Evolutionary conservation across 202 grass and related monocot genomes (phyloP).

Genomic region (Carex sylvatica): DNA sequence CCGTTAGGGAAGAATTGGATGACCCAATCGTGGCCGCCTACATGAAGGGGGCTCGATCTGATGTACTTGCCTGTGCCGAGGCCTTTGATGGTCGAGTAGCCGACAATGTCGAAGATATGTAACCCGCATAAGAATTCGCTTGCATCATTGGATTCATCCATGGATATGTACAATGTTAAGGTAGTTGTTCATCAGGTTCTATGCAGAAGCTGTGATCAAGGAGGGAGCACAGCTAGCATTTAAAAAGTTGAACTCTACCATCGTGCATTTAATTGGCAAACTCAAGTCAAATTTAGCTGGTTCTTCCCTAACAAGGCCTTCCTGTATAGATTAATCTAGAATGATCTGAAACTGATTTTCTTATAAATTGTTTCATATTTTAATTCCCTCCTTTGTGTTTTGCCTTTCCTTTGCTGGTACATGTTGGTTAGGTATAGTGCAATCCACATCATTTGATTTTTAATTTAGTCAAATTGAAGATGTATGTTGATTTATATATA

Average conservation of each 20-base stretch:
- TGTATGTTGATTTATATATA: not conserved
- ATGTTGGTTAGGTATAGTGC: not conserved
- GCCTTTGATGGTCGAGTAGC: slow-evolving; percentile 27
- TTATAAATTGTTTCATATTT: not conserved
- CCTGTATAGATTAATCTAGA: not conserved
- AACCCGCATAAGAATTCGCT: slow-evolving; percentile 19
- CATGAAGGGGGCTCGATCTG: slow-evolving; percentile 27
- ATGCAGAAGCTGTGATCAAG: not conserved
- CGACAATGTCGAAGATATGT: slow-evolving; percentile 29
- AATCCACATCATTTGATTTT: slow-evolving; percentile 2
- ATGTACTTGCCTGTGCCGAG: slow-evolving; percentile 20
- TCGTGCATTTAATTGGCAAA: not conserved
- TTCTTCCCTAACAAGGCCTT: not conserved
- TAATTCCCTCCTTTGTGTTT: not conserved
- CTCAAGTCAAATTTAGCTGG: not conserved
- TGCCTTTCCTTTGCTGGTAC: not conserved
- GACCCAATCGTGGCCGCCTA: slow-evolving; percentile 30
- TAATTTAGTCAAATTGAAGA: not conserved
- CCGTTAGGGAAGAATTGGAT: slow-evolving; percentile 25
- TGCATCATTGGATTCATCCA: slow-evolving; percentile 15
- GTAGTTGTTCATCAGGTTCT: too few species aligned
- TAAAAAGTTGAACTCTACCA: not conserved
- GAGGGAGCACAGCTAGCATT: not conserved
- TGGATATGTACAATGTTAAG: not conserved
- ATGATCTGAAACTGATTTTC: not conserved